Percentiles rank a stretch among this genome's conserved stretches.
Conservation (phyloP, 306 rosid species). For the Arachis stenosperma region DNA sequence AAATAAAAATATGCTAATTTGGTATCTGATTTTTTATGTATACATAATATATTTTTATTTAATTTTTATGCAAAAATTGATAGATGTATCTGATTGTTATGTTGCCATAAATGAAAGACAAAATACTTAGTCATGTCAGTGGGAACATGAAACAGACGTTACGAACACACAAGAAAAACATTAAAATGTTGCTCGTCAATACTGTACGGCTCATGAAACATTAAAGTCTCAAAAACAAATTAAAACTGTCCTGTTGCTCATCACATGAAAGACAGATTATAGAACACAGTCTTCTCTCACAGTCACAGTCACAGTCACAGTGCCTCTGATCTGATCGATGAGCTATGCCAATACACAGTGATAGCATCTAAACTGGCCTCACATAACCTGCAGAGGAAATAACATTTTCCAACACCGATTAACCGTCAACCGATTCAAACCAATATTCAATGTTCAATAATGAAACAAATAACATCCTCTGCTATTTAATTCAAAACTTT, state of each 20-base stretch:
- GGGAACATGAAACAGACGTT: too few relatives aligned
- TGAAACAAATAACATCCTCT: conserved; percentile 31
- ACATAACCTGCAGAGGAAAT: conserved; percentile 44
- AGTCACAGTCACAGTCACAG: neutral
- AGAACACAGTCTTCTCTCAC: too few relatives aligned
- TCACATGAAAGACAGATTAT: conserved; percentile 43
- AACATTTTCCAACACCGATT: conserved; percentile 42
- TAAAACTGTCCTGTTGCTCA: conserved; percentile 15
- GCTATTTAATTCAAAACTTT: conserved; percentile 11
- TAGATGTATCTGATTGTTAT: too few relatives aligned
- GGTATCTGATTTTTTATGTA: too few relatives aligned
- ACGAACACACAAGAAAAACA: too few relatives aligned
- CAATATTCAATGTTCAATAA: conserved; percentile 1
- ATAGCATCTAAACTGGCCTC: conserved; percentile 36
- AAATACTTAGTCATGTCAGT: too few relatives aligned
- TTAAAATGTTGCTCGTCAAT: neutral
- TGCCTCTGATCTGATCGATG: conserved; percentile 7
- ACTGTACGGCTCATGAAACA: conserved; percentile 10
- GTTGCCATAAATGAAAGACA: too few relatives aligned
- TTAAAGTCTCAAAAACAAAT: conserved; percentile 12
- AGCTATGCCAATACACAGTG: conserved; percentile 35
- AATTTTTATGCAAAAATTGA: too few relatives aligned
- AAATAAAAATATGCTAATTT: too few relatives aligned
- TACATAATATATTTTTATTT: too few relatives aligned
- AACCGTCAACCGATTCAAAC: conserved; percentile 29